Percentiles rank a stretch among this genome's conserved stretches.
These are phyloP conservation scores for Helotiales sp. DNA, from an alignment of 2,329 filamentous ascomycete species.

Conservation along the genomic window DNA sequence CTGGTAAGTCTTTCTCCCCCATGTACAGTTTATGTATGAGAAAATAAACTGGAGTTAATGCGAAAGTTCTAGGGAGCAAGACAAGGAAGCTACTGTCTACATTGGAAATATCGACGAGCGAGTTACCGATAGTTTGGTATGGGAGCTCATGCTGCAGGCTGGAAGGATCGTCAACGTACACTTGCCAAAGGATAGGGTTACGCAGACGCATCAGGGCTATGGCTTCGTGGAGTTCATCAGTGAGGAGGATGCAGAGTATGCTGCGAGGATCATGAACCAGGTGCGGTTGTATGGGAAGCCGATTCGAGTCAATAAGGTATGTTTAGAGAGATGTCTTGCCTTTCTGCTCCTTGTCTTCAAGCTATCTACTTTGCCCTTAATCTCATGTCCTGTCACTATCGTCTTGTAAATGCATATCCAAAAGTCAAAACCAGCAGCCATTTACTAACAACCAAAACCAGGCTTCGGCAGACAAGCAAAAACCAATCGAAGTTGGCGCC, in stretches of 20 bases:
- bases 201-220: slow-evolving; percentile 95
- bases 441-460: slow-evolving; percentile 22
- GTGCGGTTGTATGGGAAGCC: slow-evolving; percentile 92
- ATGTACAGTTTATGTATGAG: neutral
- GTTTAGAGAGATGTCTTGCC: slow-evolving; percentile 38
- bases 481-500: slow-evolving; percentile 89
- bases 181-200: slow-evolving; percentile 96
- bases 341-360: neutral
- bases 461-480: slow-evolving; percentile 89
- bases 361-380: neutral
- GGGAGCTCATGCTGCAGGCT: slow-evolving; percentile 98
- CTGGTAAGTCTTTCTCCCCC: slow-evolving; percentile 60
- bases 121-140: slow-evolving; percentile 85
- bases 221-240: slow-evolving; percentile 98
- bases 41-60: neutral
- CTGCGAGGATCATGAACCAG: slow-evolving; percentile 94
- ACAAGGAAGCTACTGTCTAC: slow-evolving; percentile 97
- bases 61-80: slow-evolving; percentile 77
- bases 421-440: neutral
- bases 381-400: too few relatives aligned
- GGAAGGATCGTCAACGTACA: slow-evolving; percentile 98
- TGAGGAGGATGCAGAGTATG: slow-evolving; percentile 95
- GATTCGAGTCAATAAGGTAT: slow-evolving; percentile 92
- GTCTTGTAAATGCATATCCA: too few relatives aligned
- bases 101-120: slow-evolving; percentile 98